These are phyloP conservation scores for Rhazya stricta DNA, from an alignment of 257 asterid species.

Conservation along the genomic window DNA sequence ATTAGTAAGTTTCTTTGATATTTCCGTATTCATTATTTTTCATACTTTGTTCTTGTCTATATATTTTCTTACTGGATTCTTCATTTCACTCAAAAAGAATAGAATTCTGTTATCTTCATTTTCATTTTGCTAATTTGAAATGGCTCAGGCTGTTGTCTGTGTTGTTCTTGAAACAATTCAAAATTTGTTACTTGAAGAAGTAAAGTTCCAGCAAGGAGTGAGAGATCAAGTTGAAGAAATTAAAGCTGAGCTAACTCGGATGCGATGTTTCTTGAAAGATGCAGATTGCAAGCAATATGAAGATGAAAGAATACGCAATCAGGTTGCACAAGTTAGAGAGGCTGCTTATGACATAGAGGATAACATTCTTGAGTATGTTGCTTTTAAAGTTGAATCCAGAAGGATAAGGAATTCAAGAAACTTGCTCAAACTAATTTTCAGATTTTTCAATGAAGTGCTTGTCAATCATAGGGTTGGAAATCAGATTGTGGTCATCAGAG, in stretches of 20 bases:
- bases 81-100: too few relatives aligned
- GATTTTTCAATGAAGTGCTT: slow-evolving; percentile 12
- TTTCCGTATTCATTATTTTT: background rate
- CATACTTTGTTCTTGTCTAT: too few relatives aligned
- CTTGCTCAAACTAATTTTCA: slow-evolving; percentile 7
- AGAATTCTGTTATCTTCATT: background rate
- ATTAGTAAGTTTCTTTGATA: background rate
- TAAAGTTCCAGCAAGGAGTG: slow-evolving; percentile 22
- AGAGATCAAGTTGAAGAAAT: slow-evolving; percentile 30
- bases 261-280: slow-evolving; percentile 31
- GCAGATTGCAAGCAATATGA: slow-evolving; percentile 31
- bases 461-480: slow-evolving; percentile 26
- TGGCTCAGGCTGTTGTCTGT: slow-evolving; percentile 1
- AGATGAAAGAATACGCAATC: slow-evolving; percentile 19
- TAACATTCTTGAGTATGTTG: slow-evolving; percentile 22
- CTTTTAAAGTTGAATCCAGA: slow-evolving; percentile 16
- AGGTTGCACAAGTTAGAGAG: slow-evolving; percentile 35
- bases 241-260: slow-evolving; percentile 26
- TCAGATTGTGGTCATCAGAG: slow-evolving; percentile 18
- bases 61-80: too few relatives aligned
- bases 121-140: background rate
- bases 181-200: slow-evolving; percentile 23
- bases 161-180: slow-evolving; percentile 1
- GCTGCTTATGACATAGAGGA: slow-evolving; percentile 41
- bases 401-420: slow-evolving; percentile 14